Evolutionary conservation across 129 eudicot genomes (phyloP), one percentile per base, ranked within the genome.

Genomic region (Solidago caesia): DNA sequence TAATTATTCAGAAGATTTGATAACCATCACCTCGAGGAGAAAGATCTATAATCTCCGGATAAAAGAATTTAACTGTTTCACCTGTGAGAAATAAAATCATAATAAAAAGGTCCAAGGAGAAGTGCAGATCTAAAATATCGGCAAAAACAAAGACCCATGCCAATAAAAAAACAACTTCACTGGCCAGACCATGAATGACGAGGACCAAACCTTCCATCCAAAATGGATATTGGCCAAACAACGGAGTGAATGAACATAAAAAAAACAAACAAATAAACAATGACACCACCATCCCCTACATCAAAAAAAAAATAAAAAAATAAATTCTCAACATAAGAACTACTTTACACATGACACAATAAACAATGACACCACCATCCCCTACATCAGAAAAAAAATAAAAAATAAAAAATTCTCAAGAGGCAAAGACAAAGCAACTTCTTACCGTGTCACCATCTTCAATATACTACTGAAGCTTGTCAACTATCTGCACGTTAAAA

Each of bases 401-500:
- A n/a, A n/a, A n/a, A n/a, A n/a, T n/a, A n/a, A n/a, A 21, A 21
- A 21, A 56, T 27, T 70, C 71, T 64, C 7, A 51, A 60, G 56
- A 60, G 69, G 13, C 25, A 56, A 15, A 8, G 58, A 26, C 49
- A 73, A 15, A 27, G 70, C 21, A 60, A 56, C 14, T 46, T 56
- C 79, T 74, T 81, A 93, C 98, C 92, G 81, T 93, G 77, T 93
- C 98, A 64, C 92, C 96, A 49, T 93, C 96, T 81, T 85, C 81
- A 51, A 83, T 80, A 72, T 93, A 93, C 78, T 81, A 90, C 45
- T 83, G 92, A 64, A 90, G 92, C 73, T 74, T 80, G 52, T 93
- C 96, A 67, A 72, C 88, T 67, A 90, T 84, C 98, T 93, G 89
- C 84, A 83, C 27, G 12, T 41, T n/a, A 21, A 65, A 49, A 71